phyloP scores from a whole-genome alignment of 106 monocot species.

The Dendrobium officinale region DNA sequence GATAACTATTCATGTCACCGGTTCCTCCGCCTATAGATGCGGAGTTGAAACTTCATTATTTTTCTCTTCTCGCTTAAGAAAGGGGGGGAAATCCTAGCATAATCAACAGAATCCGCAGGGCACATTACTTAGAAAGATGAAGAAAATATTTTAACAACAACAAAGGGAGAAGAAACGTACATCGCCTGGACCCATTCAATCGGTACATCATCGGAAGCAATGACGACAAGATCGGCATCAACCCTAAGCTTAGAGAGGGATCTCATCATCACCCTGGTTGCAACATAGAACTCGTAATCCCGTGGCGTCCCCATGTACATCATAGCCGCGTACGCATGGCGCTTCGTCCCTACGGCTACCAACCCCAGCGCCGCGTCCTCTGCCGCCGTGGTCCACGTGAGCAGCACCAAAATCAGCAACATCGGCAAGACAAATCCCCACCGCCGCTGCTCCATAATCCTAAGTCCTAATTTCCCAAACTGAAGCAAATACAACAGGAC shows the following conservation, averaged over 20 bases:
- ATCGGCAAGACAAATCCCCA: neutral
- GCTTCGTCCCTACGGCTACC: neutral
- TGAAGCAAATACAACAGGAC: neutral
- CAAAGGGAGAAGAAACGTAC: slow-evolving; percentile 8
- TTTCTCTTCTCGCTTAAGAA: neutral
- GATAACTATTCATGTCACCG: neutral
- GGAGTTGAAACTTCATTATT: neutral
- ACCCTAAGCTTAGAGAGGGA: slow-evolving; percentile 15
- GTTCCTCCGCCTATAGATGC: slow-evolving; percentile 3
- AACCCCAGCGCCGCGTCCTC: neutral
- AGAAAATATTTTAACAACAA: neutral
- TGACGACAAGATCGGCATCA: slow-evolving; percentile 29
- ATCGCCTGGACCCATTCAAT: slow-evolving; percentile 13
- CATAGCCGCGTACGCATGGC: slow-evolving; percentile 23
- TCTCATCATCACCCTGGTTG: slow-evolving; percentile 22
- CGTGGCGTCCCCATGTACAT: slow-evolving; percentile 34
- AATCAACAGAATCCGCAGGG: slow-evolving; percentile 1
- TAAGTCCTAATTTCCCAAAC: neutral
- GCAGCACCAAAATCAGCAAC: neutral
- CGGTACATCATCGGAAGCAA: slow-evolving; percentile 27
- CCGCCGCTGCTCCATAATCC: neutral
- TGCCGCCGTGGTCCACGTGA: neutral
- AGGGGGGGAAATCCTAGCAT: neutral
- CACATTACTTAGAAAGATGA: neutral
- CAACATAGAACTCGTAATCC: slow-evolving; percentile 30